Evolutionary conservation across 2,329 filamentous ascomycete species (phyloP).

Genomic region (Graphiopsis chlorocephala): DNA sequence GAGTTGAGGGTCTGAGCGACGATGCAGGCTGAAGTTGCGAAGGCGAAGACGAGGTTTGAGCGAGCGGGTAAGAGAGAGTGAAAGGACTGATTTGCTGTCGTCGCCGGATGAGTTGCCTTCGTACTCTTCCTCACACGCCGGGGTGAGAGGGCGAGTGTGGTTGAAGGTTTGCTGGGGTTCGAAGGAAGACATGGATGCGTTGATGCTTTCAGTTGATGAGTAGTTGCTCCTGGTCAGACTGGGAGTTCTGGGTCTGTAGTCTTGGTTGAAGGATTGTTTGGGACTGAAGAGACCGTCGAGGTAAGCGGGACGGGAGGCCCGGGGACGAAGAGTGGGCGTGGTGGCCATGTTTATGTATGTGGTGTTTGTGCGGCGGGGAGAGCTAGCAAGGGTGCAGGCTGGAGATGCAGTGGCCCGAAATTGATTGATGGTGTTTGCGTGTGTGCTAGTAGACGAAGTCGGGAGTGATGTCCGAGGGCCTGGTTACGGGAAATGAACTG

Average conservation of each 20-base stretch:
- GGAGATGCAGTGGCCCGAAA: background rate
- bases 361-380: background rate
- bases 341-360: constrained; percentile 1
- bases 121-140: constrained; percentile 26
- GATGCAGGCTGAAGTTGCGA: constrained; percentile 11
- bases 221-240: constrained; percentile 22
- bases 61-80: constrained; percentile 5
- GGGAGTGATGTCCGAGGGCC: background rate
- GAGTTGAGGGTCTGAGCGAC: constrained; percentile 1
- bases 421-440: background rate
- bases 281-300: constrained; percentile 31
- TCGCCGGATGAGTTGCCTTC: constrained; percentile 21
- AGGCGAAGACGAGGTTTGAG: constrained; percentile 14
- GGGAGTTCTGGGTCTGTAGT: constrained; percentile 18
- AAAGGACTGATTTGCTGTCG: constrained; percentile 23
- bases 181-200: constrained; percentile 23
- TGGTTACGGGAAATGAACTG: background rate
- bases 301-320: constrained; percentile 28
- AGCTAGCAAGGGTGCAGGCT: constrained; percentile 1
- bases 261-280: constrained; percentile 15
- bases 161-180: constrained; percentile 20
- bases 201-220: constrained; percentile 31
- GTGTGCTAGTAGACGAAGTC: background rate
- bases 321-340: constrained; percentile 5
- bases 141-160: constrained; percentile 25